phyloP scores from a whole-genome alignment of 192 early-diverging fungal species.

The Coemansia sp. region DNA sequence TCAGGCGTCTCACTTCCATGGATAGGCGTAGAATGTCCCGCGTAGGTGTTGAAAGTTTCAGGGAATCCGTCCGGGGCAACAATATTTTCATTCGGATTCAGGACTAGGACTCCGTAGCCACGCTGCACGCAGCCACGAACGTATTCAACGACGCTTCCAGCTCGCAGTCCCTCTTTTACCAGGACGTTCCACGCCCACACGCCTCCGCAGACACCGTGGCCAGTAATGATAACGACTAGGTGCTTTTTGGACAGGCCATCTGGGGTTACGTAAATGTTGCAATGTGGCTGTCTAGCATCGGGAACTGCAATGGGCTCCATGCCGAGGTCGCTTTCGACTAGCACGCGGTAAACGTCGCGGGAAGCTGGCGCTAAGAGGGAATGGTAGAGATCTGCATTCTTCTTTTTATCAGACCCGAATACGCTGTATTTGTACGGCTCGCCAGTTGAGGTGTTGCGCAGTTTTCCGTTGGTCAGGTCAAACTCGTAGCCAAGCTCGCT shows the following conservation, averaged over 20 bases:
- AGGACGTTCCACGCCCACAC: constrained; percentile 49
- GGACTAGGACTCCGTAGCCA: constrained; percentile 38
- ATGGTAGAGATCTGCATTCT: constrained; percentile 21
- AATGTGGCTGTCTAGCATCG: constrained; percentile 20
- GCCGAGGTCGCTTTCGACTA: constrained; percentile 14
- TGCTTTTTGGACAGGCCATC: constrained; percentile 22
- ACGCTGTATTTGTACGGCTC: constrained; percentile 12
- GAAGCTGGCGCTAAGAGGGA: constrained; percentile 20
- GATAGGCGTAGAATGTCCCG: constrained; percentile 14
- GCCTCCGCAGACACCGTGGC: constrained; percentile 24
- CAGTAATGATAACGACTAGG: constrained; percentile 39
- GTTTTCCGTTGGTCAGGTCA: constrained; percentile 21
- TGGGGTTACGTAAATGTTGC: constrained; percentile 35
- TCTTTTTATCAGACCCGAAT: constrained; percentile 9
- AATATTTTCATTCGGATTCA: constrained; percentile 51
- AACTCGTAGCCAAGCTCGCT: constrained; percentile 38
- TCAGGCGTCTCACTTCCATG: constrained; percentile 41
- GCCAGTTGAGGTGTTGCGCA: constrained; percentile 16
- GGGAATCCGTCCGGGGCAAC: constrained; percentile 31
- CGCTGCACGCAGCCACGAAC: constrained; percentile 13
- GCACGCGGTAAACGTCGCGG: constrained; percentile 20
- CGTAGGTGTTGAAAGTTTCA: constrained; percentile 38
- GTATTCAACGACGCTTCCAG: constrained; percentile 33
- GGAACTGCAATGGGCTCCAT: constrained; percentile 47
- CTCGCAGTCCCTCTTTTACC: constrained; percentile 24